Base-by-base conservation (phyloP, 495 filamentous ascomycete genomes). In the Xylaria venustula region DNA sequence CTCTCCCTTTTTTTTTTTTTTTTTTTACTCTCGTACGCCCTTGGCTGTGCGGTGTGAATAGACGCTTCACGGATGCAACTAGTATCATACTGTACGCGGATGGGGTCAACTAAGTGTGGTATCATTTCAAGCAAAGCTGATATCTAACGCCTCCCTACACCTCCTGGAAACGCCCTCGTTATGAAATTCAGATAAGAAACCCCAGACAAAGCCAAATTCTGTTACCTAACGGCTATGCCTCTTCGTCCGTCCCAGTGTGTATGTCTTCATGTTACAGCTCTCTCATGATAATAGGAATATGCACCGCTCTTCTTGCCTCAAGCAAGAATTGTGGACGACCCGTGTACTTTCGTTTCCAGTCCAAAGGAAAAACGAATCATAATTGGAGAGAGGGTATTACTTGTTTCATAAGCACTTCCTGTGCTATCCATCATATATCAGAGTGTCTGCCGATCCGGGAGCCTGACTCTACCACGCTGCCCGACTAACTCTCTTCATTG, bases 381-480 rank as follows among this genome's bases (percentile, higher is more conserved):
- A n/a, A 34, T 34, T 34, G 4, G 30, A 25, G 8, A n/a, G 7
- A 5, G n/a, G 49, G 49, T 19, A 34, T 53, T 25, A 23, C 32
- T 25, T 40, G 34, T 53, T 23, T 12, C 22, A 32, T 2, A 12
- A 17, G 17, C 42, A 20, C 42, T 17, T 8, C 42, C n/a, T 22
- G 11, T 5, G 48, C 48, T 9, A 22, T 32, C n/a, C 9, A 7
- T 36, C 48, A 12, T 23, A 51, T 51, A 51, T 34, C 26, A 34
- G 5, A 0, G n/a, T 11, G 7, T 32, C n/a, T 50, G n/a, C 12
- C 28, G 25, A 17, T 11, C n/a, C n/a, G n/a, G 26, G 15, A 32
- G 28, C 26, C 12, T 32, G 8, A 7, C 15, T 19, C 63, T 54
- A 73, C 63, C 71, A 76, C n/a, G 71, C 73, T 37, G 69, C 71